Base-by-base conservation (phyloP, 768 basidiomycete genomes). In the Serpula lacrymans region DNA sequence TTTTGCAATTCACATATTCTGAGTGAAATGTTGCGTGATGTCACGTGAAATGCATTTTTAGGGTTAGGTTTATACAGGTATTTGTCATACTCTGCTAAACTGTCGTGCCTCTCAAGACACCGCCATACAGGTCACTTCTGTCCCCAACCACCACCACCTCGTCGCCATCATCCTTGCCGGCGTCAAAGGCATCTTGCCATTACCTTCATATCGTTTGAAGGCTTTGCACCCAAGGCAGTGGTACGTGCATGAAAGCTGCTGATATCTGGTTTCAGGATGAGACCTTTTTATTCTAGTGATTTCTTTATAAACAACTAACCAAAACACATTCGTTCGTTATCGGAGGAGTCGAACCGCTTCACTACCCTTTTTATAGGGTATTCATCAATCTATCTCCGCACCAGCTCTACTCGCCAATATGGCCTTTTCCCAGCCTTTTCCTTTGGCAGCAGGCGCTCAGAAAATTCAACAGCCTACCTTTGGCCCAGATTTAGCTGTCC, bases 401-500 rank as follows among this genome's bases (percentile, higher is more conserved):
- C 52, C 37, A 32, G 36, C 30, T 18, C 28, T 34, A n/a, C 28
- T 44, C 39, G 35, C 45, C 24, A 23, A 17, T 40, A 74, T 88
- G 84, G 81, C 83, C 25, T 87, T 78, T 58, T 67, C 78, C 40
- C 83, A 89, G 61, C 87, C 88, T 8, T 91, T 90, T 44, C 88
- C 88, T 46, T 78, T 88, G 46, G 84, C 85, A 36, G 72, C 73
- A 3, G 45, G 13, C 18, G 60, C 63, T 26, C 74, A 77, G 24
- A 70, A 82, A 59, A 65, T 58, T 30, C 66, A 74, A 21, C 75
- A 77, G 50, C 76, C 74, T 10, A 76, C 75, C 14, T 89, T 73
- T 60, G 87, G 83, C 21, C 88, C 88, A 25, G 89, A 92, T 64
- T 74, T 92, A 43, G 81, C 87, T 36, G 85, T 92, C 49, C 86